phyloP scores from a whole-genome alignment of 1,284 basidiomycete genomes.

The Puccinia triticina region DNA sequence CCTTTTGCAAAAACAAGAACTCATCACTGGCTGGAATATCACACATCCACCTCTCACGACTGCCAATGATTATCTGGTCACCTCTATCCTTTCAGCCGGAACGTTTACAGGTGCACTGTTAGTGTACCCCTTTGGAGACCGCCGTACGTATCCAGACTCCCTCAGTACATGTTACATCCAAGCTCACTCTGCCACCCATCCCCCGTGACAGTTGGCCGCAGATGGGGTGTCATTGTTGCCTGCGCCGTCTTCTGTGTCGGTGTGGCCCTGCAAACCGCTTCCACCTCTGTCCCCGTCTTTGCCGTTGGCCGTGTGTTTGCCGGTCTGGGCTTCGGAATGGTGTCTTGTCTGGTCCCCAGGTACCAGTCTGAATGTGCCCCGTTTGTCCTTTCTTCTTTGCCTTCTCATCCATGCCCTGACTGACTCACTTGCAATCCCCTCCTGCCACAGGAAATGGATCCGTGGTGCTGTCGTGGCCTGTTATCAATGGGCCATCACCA shows the following conservation, averaged over 20 bases:
- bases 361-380: conserved; percentile 60
- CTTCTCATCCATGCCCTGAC: background rate
- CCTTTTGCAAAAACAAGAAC: too few relatives aligned
- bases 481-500: conserved; percentile 60
- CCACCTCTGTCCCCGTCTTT: conserved; percentile 54
- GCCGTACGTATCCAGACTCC: conserved; percentile 23
- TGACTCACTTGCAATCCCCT: background rate
- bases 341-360: conserved; percentile 58
- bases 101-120: conserved; percentile 40
- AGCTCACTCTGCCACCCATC: background rate
- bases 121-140: conserved; percentile 46
- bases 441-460: conserved; percentile 55
- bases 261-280: conserved; percentile 50
- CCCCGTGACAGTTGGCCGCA: conserved; percentile 20
- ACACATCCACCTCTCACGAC: too few relatives aligned
- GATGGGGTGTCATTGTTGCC: conserved; percentile 48
- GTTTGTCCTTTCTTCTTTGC: conserved; percentile 22
- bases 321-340: conserved; percentile 58
- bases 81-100: conserved; percentile 44
- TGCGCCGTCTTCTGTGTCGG: conserved; percentile 45
- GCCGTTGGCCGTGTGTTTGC: conserved; percentile 58
- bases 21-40: too few relatives aligned
- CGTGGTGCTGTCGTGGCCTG: conserved; percentile 59
- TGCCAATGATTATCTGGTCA: conserved; percentile 46
- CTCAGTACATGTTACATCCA: too few relatives aligned